Evolutionary conservation across 1,139 yeast genomes (phyloP).

Genomic region (Pichia norvegensis): DNA sequence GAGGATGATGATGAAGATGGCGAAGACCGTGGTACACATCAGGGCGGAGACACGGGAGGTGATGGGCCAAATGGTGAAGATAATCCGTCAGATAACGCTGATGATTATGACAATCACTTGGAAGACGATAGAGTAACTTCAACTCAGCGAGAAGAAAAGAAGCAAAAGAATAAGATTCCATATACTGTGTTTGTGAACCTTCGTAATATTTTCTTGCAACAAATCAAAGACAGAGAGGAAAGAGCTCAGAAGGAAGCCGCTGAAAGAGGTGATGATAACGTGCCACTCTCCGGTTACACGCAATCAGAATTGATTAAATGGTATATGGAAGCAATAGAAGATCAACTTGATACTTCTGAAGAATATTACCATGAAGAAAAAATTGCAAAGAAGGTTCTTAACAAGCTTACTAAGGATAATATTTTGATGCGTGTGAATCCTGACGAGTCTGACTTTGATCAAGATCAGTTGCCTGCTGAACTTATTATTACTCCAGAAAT

Average conservation of each 20-base stretch:
- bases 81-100: slow-evolving; percentile 6
- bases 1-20: slow-evolving; percentile 25
- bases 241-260: slow-evolving; percentile 29
- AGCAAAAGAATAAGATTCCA: slow-evolving; percentile 48
- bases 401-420: slow-evolving; percentile 77
- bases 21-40: slow-evolving; percentile 21
- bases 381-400: slow-evolving; percentile 72
- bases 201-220: slow-evolving; percentile 72
- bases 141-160: slow-evolving; percentile 4
- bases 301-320: slow-evolving; percentile 67
- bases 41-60: slow-evolving; percentile 12
- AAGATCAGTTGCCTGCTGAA: slow-evolving; percentile 19
- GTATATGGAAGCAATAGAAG: slow-evolving; percentile 74
- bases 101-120: slow-evolving; percentile 6
- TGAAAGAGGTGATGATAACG: slow-evolving; percentile 33
- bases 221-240: slow-evolving; percentile 47
- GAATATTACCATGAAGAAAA: slow-evolving; percentile 66
- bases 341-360: slow-evolving; percentile 59
- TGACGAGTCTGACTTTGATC: slow-evolving; percentile 36
- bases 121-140: slow-evolving; percentile 6
- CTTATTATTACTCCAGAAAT: slow-evolving; percentile 19
- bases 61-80: slow-evolving; percentile 12
- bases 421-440: slow-evolving; percentile 77
- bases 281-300: slow-evolving; percentile 46
- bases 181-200: slow-evolving; percentile 82